Conservation (phyloP, 805 yeast species). For the Kodamaea fukazawae region DNA sequence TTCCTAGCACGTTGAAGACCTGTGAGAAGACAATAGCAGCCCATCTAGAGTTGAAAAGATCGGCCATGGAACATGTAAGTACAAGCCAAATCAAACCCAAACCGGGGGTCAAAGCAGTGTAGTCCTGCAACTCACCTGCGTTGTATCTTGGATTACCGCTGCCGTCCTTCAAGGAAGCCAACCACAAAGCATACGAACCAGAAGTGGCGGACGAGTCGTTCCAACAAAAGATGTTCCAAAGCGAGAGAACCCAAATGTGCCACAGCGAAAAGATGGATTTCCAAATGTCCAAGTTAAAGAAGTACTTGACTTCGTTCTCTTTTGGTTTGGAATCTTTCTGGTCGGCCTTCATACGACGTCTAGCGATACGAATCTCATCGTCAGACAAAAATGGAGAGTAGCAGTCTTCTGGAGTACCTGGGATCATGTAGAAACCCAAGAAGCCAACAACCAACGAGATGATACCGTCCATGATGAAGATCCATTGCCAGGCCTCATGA, state of each 20-base stretch:
- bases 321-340: conserved; percentile 16
- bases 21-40: conserved; percentile 53
- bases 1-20: conserved; percentile 52
- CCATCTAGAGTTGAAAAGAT: conserved; percentile 46
- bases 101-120: conserved; percentile 47
- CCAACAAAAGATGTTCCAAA: conserved; percentile 60
- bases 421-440: conserved; percentile 53
- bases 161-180: conserved; percentile 21
- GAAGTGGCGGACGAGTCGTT: conserved; percentile 52
- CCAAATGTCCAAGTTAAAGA: conserved; percentile 50
- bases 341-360: conserved; percentile 19
- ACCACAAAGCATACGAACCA: conserved; percentile 55
- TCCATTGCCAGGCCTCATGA: conserved; percentile 70
- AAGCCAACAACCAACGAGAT: conserved; percentile 58
- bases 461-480: conserved; percentile 62
- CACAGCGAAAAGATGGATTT: conserved; percentile 50
- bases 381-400: conserved; percentile 34
- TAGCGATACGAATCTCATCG: conserved; percentile 34
- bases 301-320: conserved; percentile 23
- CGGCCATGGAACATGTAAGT: conserved; percentile 36
- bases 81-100: conserved; percentile 41
- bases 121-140: conserved; percentile 34
- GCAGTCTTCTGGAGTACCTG: conserved; percentile 60
- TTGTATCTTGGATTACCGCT: conserved; percentile 19
- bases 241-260: conserved; percentile 56